A percentile compares a stretch with the other conserved stretches of the same genome.
These are phyloP conservation scores for Spergularia bocconei DNA, from an alignment of 148 eudicot genomes.

Conservation along the genomic window DNA sequence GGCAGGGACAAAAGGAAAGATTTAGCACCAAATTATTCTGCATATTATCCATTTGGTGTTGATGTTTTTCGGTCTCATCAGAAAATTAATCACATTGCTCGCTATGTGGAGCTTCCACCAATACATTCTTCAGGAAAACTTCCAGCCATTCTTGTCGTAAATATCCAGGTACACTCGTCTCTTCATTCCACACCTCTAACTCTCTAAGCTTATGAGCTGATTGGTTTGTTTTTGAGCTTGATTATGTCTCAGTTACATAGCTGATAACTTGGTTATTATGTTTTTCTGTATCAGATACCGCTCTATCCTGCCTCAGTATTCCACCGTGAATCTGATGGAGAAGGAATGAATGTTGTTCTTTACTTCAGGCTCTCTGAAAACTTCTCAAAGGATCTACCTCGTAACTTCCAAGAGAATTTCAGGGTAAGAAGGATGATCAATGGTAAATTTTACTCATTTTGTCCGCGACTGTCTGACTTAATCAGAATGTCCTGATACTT, in stretches of 20 bases:
- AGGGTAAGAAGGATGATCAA: conserved; percentile 39
- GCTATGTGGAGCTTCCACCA: conserved; percentile 79
- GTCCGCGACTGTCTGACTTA: neutral
- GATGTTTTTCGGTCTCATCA: conserved; percentile 82
- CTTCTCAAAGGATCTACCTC: conserved; percentile 69
- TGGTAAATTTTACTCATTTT: conserved; percentile 1
- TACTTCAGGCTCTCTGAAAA: conserved; percentile 80
- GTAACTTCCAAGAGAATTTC: conserved; percentile 74
- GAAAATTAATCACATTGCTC: conserved; percentile 85
- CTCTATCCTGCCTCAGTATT: conserved; percentile 77
- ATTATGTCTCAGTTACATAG: too few species aligned
- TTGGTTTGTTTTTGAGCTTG: neutral
- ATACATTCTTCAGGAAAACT: conserved; percentile 49
- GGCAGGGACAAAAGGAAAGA: conserved; percentile 88
- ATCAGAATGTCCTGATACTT: too few species aligned
- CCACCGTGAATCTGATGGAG: conserved; percentile 76
- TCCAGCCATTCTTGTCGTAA: conserved; percentile 82
- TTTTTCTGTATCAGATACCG: conserved; percentile 50
- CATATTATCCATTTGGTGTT: conserved; percentile 79
- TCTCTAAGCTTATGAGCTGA: neutral
- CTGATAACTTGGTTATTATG: neutral
- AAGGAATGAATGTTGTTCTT: conserved; percentile 76
- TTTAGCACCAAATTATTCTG: conserved; percentile 62
- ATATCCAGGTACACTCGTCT: conserved; percentile 60
- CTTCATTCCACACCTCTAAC: neutral